Evolutionary conservation across 768 basidiomycete genomes (phyloP).

Genomic region (Fomitopsis serialis): DNA sequence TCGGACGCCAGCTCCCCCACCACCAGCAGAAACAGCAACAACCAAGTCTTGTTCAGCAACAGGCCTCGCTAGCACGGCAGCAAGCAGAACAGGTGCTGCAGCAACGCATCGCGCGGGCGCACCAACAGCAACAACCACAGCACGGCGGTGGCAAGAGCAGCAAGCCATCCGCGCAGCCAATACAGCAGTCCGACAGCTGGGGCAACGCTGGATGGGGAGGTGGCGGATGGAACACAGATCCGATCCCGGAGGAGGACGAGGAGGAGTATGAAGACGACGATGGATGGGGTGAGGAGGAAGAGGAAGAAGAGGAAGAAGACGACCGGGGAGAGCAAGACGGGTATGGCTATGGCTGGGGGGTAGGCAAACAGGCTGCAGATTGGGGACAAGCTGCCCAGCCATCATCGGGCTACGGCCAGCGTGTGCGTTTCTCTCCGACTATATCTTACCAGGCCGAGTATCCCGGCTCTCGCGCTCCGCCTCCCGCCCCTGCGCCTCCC

Average conservation of each 20-base stretch:
- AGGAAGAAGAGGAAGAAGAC: conserved; percentile 6
- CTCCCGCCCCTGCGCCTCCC: background rate
- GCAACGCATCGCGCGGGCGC: background rate
- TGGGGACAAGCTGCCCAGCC: background rate
- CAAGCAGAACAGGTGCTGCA: background rate
- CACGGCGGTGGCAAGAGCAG: background rate
- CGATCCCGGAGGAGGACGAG: conserved; percentile 10
- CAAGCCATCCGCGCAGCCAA: conserved; percentile 3
- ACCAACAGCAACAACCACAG: background rate
- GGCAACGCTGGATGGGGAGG: conserved; percentile 10
- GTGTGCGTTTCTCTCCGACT: conserved; percentile 13
- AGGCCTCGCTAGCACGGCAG: background rate
- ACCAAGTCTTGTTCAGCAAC: background rate
- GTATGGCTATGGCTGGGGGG: conserved; percentile 9
- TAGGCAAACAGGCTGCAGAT: conserved; percentile 1
- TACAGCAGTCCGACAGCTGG: conserved; percentile 21
- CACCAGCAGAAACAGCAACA: background rate
- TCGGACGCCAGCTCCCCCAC: background rate
- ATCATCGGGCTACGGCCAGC: conserved; percentile 3
- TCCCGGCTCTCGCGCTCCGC: background rate
- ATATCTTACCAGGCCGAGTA: conserved; percentile 10
- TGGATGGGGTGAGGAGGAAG: conserved; percentile 7
- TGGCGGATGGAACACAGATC: conserved; percentile 5
- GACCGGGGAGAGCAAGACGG: background rate
- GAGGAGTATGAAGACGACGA: conserved; percentile 13